Base-by-base conservation (phyloP, 1,139 yeast species). In the Magnusiomyces tetraspermus region DNA sequence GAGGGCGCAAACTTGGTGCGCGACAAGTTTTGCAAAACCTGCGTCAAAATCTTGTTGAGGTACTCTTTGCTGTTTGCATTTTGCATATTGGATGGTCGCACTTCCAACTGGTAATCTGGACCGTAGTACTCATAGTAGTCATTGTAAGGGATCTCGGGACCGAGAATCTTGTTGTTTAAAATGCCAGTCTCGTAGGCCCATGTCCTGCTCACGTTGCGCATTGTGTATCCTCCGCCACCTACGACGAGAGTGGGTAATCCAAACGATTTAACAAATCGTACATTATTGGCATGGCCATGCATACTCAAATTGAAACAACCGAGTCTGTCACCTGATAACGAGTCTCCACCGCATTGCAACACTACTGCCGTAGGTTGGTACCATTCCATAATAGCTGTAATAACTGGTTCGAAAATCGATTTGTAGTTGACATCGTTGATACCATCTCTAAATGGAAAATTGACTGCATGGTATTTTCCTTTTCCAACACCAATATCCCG, bases 211-310 rank as follows among this genome's bases (percentile, higher is more conserved):
- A 92, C 98, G 64, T 92, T 92, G 61, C 97, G 78, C 52, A 96
- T 96, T 0, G 98, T 92, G 68, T 92, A 92, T 2, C 98, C 98
- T 52, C 98, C 98, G 37, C 98, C 98, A 28, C 98, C 98, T 15
- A 92, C 71, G 13, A 92, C 96, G 67, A 92, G 73, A 79, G 88
- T 75, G 5, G 97, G 97, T 1, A 92, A 73, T 4, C 90, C 89
- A 67, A 90, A 90, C 23, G 90, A 78, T 65, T 85, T 85, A 53
- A 90, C 83, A 67, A 81, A 90, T 59, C 82, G 80, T 36, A 90
- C 95, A 72, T 98, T 92, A 66, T 89, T 96, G 2, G 97, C 97
- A 66, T 90, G 97, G 0, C 96, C 98, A 50, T 79, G 76, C 65
- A 90, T 89, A 58, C 90, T 88, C 53, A 92, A 75, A 64, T 92